Base-by-base conservation (phyloP, 2,329 filamentous ascomycete genomes). In the Colletotrichum falcatum region DNA sequence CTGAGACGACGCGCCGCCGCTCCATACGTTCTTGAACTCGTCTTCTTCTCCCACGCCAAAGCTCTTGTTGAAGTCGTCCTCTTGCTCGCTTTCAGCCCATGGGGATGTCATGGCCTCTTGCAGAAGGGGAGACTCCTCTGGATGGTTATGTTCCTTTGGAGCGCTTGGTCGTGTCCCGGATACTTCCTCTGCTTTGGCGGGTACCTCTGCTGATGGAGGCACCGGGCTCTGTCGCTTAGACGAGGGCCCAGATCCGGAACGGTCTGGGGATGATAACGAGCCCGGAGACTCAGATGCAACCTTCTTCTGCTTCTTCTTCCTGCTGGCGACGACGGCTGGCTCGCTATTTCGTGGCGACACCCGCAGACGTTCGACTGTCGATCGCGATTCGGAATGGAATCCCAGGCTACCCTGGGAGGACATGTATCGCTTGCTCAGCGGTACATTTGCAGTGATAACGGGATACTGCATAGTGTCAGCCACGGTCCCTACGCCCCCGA, bases 371-470 rank as follows among this genome's bases (percentile, higher is more conserved):
- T 71, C 68, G 5, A 66, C 66, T 8, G 68, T 71, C n/a, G 64
- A 71, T 5, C 65, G 65, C 7, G 68, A 61, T 16, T 66, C 49
- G 8, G 69, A 65, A 26, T 46, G 48, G 33, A 71, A 69, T 11
- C 69, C 66, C 14, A 71, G 26, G 28, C 70, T 66, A 55, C 65
- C 58, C 42, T 70, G 56, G 28, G 70, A 65, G 23, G 66, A 71
- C 66, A 71, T 73, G n/a, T 91, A 92, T 73, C 91, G 87, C 70
- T 95, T 91, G 66, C 90, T 87, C 37, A 91, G 86, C 20, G 94
- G 92, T 73, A 94, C 89, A 78, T 85, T 88, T 53, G 87, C 95
- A 42, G 95, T 95, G 74, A 98, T 95, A 35, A 98, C 95, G 30
- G 95, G 95, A 80, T 98, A 98, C 93, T 96, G 61, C 18, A 23